Conservation (phyloP, 2,329 filamentous ascomycete species). For the Rutstroemia sp. region DNA sequence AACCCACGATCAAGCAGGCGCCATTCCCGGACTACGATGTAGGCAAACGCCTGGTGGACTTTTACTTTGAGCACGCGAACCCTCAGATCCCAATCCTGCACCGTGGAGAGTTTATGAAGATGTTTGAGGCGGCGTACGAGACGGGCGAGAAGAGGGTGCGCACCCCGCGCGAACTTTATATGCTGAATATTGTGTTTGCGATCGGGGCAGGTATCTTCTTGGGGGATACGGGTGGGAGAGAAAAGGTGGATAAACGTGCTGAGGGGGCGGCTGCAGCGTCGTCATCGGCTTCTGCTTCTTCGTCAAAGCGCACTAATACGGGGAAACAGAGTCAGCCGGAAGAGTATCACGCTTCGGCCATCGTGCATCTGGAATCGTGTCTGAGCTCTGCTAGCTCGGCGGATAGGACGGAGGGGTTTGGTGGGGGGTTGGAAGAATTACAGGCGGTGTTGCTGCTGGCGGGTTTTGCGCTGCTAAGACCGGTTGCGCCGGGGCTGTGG, state of each 20-base stretch:
- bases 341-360: slow-evolving; percentile 92
- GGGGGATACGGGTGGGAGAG: slow-evolving; percentile 46
- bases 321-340: slow-evolving; percentile 67
- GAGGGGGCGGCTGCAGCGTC: slow-evolving; percentile 10
- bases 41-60: slow-evolving; percentile 62
- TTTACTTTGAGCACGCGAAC: slow-evolving; percentile 96
- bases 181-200: slow-evolving; percentile 94
- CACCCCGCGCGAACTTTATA: slow-evolving; percentile 77
- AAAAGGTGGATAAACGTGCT: slow-evolving; percentile 18
- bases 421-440: slow-evolving; percentile 85
- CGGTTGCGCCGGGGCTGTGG: slow-evolving; percentile 90
- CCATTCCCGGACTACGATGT: slow-evolving; percentile 74
- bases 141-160: slow-evolving; percentile 53
- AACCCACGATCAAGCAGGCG: slow-evolving; percentile 77
- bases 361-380: slow-evolving; percentile 83
- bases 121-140: slow-evolving; percentile 76
- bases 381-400: slow-evolving; percentile 48
- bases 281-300: too few relatives aligned
- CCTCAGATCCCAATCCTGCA: slow-evolving; percentile 93
- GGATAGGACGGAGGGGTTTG: slow-evolving; percentile 55
- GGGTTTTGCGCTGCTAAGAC: slow-evolving; percentile 83
- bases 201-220: slow-evolving; percentile 93
- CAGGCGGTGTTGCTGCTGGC: slow-evolving; percentile 89
- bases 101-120: slow-evolving; percentile 78
- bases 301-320: slow-evolving; percentile 22